Conservation (phyloP, 768 basidiomycete species). For the Phlegmacium glaucopus region DNA sequence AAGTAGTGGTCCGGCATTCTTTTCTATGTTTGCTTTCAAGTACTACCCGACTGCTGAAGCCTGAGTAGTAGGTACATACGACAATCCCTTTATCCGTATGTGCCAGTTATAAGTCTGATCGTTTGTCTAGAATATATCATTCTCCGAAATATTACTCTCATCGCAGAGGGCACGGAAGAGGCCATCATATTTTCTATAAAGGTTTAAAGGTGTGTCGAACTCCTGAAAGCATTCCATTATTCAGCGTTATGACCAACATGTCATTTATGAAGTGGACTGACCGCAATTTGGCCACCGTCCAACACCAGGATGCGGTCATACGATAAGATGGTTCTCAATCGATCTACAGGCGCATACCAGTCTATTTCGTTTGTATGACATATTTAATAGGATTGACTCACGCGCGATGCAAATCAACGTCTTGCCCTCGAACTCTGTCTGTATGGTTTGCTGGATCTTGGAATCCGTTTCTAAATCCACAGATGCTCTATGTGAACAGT, state of each 20-base stretch:
- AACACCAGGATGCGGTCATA: conserved; percentile 74
- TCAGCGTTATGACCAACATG: not conserved
- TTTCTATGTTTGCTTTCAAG: too few species aligned
- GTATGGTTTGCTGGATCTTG: conserved; percentile 80
- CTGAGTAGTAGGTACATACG: too few species aligned
- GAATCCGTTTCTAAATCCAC: conserved; percentile 79
- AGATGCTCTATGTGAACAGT: conserved; percentile 40
- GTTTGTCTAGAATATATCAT: conserved; percentile 2
- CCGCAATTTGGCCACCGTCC: conserved; percentile 56
- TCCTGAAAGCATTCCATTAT: conserved; percentile 30
- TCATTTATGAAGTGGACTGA: conserved; percentile 19
- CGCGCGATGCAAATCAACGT: conserved; percentile 79
- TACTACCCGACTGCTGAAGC: too few species aligned
- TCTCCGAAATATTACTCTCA: conserved; percentile 22
- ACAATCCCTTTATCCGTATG: too few species aligned
- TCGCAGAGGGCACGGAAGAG: conserved; percentile 62
- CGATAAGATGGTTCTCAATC: conserved; percentile 72
- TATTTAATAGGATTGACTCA: conserved; percentile 31
- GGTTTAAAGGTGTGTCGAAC: conserved; percentile 52
- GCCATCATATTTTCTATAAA: conserved; percentile 44
- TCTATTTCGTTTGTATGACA: conserved; percentile 11
- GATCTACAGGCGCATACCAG: conserved; percentile 35
- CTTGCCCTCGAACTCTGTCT: conserved; percentile 64
- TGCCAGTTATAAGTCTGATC: too few species aligned
- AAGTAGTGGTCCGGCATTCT: too few species aligned